Evolutionary conservation across 192 early-diverging fungal genomes (phyloP), one percentile per base, ranked within the genome.

Genomic region (Dispira simplex): DNA sequence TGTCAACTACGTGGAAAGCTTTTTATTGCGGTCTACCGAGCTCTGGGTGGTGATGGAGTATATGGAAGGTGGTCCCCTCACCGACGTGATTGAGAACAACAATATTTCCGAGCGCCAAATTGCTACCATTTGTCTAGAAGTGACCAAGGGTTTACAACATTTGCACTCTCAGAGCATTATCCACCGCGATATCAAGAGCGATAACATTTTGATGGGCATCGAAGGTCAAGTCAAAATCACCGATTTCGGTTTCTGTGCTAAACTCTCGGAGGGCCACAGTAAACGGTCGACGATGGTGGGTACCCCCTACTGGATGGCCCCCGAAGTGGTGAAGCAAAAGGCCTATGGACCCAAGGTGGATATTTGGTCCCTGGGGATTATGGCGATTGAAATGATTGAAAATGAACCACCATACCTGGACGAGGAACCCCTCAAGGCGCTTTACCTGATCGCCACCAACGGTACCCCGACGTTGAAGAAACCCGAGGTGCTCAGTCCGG

Each of bases 41-140:
- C 75, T 98, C 64, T 98, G 96, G 96, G 90, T 98, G 16, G 85
- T 98, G 28, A 92, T 98, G 91, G 96, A 98, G 77, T 92, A 88
- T 73, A 98, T 98, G 94, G 96, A 98, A 73, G 96, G 93, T 54
- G 96, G 96, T 54, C 83, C 94, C 18, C 78, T 98, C 73, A 98
- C 93, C 26, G 95, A 98, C 69, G 88, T 97, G 26, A 97, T 98
- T 72, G 90, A 90, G 71, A 95, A 96, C 78, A 93, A 85, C 72
- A 80, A 81, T 60, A 75, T 98, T 82, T 84, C 81, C n/a, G 93
- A 98, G 76, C 81, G 76, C 25, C 95, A 98, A 71, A 97, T 98
- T 63, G 93, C 96, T 18, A 83, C 87, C 51, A 88, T 98, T 45
- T 93, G 93, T 63, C 78, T 84, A 65, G 94, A 98, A 60, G 77